Percentiles rank a stretch among this genome's conserved stretches.
Evolutionary conservation across 306 rosid species (phyloP).

Genomic region (Styphnolobium japonicum): DNA sequence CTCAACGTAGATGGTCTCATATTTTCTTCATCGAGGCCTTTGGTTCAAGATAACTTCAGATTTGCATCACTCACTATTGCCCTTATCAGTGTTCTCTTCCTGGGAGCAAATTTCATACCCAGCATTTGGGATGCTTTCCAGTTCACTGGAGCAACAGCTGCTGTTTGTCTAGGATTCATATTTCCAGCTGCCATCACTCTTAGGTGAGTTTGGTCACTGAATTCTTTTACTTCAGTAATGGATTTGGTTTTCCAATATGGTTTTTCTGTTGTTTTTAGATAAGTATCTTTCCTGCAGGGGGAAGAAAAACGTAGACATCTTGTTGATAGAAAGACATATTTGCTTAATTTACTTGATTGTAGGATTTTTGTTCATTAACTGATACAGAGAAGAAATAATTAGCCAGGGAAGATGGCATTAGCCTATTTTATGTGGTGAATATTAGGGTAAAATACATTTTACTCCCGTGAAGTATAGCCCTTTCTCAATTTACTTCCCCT

Average conservation of each 20-base stretch:
- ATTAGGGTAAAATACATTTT: too few species aligned
- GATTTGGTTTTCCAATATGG: background rate
- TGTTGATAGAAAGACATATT: background rate
- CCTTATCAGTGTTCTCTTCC: conserved; percentile 30
- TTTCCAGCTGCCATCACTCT: conserved; percentile 45
- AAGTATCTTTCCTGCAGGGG: background rate
- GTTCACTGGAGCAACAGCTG: conserved; percentile 53
- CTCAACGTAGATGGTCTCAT: conserved; percentile 77
- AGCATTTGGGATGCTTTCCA: conserved; percentile 71
- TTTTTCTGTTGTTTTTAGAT: background rate
- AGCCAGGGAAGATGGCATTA: background rate
- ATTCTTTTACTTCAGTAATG: background rate
- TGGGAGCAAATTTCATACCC: conserved; percentile 60
- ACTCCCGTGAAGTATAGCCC: too few species aligned
- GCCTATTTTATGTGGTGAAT: background rate
- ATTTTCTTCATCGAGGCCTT: conserved; percentile 63
- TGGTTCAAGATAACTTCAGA: conserved; percentile 63
- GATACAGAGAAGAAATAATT: background rate
- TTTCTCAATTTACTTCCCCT: too few species aligned
- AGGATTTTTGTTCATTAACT: background rate
- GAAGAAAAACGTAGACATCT: too few species aligned
- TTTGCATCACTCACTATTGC: conserved; percentile 53
- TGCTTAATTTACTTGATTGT: background rate
- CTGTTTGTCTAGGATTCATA: conserved; percentile 51
- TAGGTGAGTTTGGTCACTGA: conserved; percentile 29